A percentile compares a stretch with the other conserved stretches of the same genome.
Evolutionary conservation across 805 yeast species (phyloP).

Genomic region (Starmerella vaccinii): DNA sequence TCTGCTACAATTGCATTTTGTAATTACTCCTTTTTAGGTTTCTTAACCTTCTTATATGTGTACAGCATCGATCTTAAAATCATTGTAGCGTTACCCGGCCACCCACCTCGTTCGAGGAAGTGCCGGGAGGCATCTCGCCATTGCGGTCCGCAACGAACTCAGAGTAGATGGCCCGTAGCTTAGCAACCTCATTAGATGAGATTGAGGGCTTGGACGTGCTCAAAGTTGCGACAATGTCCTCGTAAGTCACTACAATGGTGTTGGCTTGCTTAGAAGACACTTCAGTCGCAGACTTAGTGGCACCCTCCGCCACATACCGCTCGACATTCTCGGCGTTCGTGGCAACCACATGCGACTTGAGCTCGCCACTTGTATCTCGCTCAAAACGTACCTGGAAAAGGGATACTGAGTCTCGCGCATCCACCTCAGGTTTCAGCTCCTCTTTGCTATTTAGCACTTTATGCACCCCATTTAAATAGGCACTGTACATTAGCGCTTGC

Average conservation of each 20-base stretch:
- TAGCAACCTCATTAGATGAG: conserved; percentile 56
- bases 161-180: conserved; percentile 53
- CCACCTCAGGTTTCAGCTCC: neutral
- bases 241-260: neutral
- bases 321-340: neutral
- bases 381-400: conserved; percentile 17
- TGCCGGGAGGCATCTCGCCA: conserved; percentile 82
- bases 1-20: too few species aligned
- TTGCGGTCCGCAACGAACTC: conserved; percentile 69
- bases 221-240: conserved; percentile 53
- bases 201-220: conserved; percentile 82
- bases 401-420: conserved; percentile 16
- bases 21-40: too few species aligned
- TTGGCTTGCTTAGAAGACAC: neutral
- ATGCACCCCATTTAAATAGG: conserved; percentile 72
- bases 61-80: too few species aligned
- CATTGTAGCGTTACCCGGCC: conserved; percentile 76
- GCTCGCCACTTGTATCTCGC: neutral
- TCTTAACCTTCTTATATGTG: too few species aligned
- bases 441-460: conserved; percentile 34
- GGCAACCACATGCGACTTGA: neutral
- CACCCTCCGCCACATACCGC: neutral
- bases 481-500: conserved; percentile 85
- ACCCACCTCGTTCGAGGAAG: conserved; percentile 69
- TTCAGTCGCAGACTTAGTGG: neutral